These are phyloP conservation scores for Ogataea pini DNA, from an alignment of 805 yeast species.

Conservation along the genomic window DNA sequence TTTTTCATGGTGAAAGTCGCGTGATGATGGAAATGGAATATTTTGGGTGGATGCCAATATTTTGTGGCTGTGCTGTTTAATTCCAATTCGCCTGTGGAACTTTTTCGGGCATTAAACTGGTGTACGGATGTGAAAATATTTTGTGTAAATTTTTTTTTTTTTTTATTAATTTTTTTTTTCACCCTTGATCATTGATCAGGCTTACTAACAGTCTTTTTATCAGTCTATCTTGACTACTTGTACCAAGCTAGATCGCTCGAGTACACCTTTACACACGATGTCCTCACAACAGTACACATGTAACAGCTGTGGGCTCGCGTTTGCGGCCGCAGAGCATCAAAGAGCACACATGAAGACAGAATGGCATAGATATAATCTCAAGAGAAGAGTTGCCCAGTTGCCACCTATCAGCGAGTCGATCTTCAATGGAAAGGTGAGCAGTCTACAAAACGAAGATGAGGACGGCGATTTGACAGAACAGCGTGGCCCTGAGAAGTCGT, in stretches of 20 bases:
- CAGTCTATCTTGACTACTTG: too few species aligned
- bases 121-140: not conserved
- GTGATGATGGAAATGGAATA: too few species aligned
- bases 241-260: too few species aligned
- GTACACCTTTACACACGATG: not conserved
- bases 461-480: constrained; percentile 25
- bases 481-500: constrained; percentile 25
- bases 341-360: constrained; percentile 95
- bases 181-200: not conserved
- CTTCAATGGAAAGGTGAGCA: constrained; percentile 33
- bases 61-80: too few species aligned
- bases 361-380: constrained; percentile 96
- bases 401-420: constrained; percentile 54
- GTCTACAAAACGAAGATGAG: constrained; percentile 21
- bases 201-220: not conserved
- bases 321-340: constrained; percentile 80
- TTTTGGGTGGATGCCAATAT: too few species aligned
- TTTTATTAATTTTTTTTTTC: constrained; percentile 1
- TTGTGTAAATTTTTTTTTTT: constrained; percentile 3
- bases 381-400: constrained; percentile 84
- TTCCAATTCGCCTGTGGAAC: too few species aligned
- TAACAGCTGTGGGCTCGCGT: constrained; percentile 83
- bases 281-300: constrained; percentile 52
- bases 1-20: too few species aligned
- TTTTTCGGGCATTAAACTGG: not conserved